Evolutionary conservation across 192 early-diverging fungal species (phyloP).

Genomic region (Rhizoclosmatium globosum): DNA sequence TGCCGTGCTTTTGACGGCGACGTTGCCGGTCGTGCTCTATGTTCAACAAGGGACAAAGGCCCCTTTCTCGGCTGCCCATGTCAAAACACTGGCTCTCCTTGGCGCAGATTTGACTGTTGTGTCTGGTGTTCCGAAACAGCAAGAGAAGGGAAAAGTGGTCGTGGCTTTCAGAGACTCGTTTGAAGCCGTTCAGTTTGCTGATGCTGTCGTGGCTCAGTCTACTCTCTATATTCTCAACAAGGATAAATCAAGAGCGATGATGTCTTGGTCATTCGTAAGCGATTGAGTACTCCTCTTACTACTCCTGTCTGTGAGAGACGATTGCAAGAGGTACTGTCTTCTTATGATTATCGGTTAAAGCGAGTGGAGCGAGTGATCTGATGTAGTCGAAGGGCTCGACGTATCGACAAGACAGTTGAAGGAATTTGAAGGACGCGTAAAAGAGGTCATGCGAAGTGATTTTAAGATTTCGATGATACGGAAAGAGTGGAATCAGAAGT

Average conservation of each 20-base stretch:
- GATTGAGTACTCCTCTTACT: slow-evolving; percentile 3
- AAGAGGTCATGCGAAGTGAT: no score
- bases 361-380: no score
- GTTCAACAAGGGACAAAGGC: neutral
- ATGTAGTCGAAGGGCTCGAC: no score
- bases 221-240: neutral
- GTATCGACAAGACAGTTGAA: no score
- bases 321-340: neutral
- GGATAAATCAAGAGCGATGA: neutral
- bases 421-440: no score
- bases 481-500: no score
- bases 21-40: neutral
- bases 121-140: neutral
- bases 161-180: neutral
- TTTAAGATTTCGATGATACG: no score
- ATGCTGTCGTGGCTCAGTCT: slow-evolving; percentile 1
- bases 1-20: slow-evolving; percentile 1
- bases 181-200: neutral
- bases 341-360: no score
- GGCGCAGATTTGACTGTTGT: slow-evolving; percentile 1
- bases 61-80: neutral
- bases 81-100: neutral
- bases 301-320: neutral
- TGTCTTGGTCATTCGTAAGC: slow-evolving; percentile 4
- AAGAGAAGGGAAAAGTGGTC: neutral